Percentiles rank a stretch among this genome's conserved stretches.
These are phyloP conservation scores for Calocybe cyanea DNA, from an alignment of 768 basidiomycete genomes.

Conservation along the genomic window DNA sequence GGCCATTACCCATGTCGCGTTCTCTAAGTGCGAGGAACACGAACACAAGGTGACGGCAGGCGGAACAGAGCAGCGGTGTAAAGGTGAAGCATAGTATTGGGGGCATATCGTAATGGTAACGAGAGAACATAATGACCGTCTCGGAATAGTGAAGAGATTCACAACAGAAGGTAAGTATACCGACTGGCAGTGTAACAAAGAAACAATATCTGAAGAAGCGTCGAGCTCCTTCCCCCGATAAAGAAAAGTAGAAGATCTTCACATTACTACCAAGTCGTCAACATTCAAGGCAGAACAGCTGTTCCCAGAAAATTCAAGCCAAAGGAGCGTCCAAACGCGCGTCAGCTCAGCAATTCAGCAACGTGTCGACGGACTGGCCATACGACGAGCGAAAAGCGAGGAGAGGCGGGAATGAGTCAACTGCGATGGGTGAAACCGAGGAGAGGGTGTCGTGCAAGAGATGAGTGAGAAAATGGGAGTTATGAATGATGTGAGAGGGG, in stretches of 20 bases:
- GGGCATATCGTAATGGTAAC: slow-evolving; percentile 23
- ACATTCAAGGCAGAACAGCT: too few relatives aligned
- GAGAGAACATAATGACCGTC: slow-evolving; percentile 16
- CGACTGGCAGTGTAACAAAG: slow-evolving; percentile 18
- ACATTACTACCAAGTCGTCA: too few relatives aligned
- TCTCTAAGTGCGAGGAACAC: slow-evolving; percentile 11
- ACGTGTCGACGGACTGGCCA: slow-evolving; percentile 35
- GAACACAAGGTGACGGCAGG: slow-evolving; percentile 11
- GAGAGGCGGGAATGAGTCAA: slow-evolving; percentile 17
- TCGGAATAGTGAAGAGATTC: slow-evolving; percentile 2
- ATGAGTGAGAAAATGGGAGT: slow-evolving; percentile 10
- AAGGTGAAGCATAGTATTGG: slow-evolving; percentile 16
- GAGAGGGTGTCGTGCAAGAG: too few relatives aligned
- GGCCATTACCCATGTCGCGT: slow-evolving; percentile 9
- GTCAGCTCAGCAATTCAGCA: slow-evolving; percentile 10
- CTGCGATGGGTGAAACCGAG: slow-evolving; percentile 16
- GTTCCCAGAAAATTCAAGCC: too few relatives aligned
- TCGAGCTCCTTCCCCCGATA: slow-evolving; percentile 27
- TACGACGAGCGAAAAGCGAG: slow-evolving; percentile 17
- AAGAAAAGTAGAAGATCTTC: too few relatives aligned
- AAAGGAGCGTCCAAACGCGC: too few relatives aligned
- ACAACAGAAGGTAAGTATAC: neutral
- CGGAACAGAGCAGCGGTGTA: slow-evolving; percentile 13
- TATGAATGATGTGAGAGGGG: slow-evolving; percentile 12
- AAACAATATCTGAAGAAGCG: slow-evolving; percentile 25